Percentiles rank a stretch among this genome's conserved stretches.
Conservation (phyloP, 257 asterid genomes). For the Solanum chmielewskii region DNA sequence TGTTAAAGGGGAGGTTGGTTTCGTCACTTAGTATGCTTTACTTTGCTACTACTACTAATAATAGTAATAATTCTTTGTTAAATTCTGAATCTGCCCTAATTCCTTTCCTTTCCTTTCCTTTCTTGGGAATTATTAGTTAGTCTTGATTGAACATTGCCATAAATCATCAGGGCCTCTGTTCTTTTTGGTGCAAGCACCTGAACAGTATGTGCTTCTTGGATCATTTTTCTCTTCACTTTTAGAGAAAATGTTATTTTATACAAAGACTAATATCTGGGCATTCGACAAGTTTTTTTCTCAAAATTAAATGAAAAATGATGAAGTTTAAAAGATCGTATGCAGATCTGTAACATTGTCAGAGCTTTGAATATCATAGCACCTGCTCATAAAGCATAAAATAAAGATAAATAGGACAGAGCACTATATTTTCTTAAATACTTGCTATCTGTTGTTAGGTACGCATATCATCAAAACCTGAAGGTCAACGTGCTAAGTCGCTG, state of each 20-base stretch:
- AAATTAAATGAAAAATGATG: neutral
- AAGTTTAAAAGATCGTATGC: neutral
- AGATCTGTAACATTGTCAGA: neutral
- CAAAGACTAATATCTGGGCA: neutral
- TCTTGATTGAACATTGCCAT: neutral
- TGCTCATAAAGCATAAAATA: neutral
- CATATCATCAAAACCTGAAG: slow-evolving; percentile 73
- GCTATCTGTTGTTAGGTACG: slow-evolving; percentile 47
- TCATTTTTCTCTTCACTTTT: neutral
- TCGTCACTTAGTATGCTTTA: neutral
- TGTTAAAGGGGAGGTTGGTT: slow-evolving; percentile 67
- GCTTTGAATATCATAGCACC: neutral
- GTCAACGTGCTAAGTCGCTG: slow-evolving; percentile 59
- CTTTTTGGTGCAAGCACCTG: neutral
- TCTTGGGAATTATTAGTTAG: neutral
- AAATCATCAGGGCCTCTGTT: neutral
- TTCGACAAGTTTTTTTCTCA: neutral
- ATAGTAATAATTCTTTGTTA: neutral
- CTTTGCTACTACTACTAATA: neutral
- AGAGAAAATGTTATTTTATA: neutral
- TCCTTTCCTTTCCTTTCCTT: neutral
- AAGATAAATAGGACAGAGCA: neutral
- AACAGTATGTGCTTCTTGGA: neutral
- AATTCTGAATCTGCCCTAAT: neutral
- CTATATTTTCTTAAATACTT: neutral